Evolutionary conservation across 2,329 filamentous ascomycete genomes (phyloP).

Genomic region (Venturia aucupariae): DNA sequence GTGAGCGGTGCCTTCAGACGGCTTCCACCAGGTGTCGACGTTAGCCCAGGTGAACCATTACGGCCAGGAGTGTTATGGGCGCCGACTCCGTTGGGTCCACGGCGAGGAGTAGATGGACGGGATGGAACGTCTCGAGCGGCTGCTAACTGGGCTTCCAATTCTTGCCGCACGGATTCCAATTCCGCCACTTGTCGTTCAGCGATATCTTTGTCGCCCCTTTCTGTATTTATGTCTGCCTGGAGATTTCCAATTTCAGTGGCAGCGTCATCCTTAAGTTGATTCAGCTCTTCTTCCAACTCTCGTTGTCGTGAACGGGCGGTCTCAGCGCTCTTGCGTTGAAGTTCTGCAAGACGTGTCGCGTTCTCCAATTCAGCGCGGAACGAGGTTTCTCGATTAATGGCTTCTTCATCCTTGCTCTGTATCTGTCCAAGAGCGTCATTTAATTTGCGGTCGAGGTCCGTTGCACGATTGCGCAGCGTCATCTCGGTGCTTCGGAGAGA

Average conservation of each 20-base stretch:
- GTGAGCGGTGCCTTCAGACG: conserved; percentile 46
- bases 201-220: conserved; percentile 50
- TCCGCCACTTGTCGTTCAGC: conserved; percentile 56
- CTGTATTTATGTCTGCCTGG: conserved; percentile 41
- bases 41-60: conserved; percentile 40
- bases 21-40: conserved; percentile 40
- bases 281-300: conserved; percentile 55
- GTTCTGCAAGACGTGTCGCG: conserved; percentile 68
- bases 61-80: conserved; percentile 37
- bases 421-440: conserved; percentile 76
- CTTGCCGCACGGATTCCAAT: conserved; percentile 53
- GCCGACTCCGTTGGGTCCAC: conserved; percentile 23
- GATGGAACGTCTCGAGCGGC: conserved; percentile 29
- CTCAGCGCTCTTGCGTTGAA: conserved; percentile 67
- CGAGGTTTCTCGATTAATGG: conserved; percentile 71
- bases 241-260: conserved; percentile 45
- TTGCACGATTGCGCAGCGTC: conserved; percentile 68
- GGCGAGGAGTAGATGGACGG: conserved; percentile 45
- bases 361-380: conserved; percentile 82
- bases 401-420: conserved; percentile 76
- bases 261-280: conserved; percentile 58
- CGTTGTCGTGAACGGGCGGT: conserved; percentile 62
- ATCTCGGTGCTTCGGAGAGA: conserved; percentile 71
- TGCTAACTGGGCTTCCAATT: conserved; percentile 46
- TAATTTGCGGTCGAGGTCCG: conserved; percentile 75